Evolutionary conservation across 2,329 filamentous ascomycete genomes (phyloP).

Genomic region (Ophiostoma sp.): DNA sequence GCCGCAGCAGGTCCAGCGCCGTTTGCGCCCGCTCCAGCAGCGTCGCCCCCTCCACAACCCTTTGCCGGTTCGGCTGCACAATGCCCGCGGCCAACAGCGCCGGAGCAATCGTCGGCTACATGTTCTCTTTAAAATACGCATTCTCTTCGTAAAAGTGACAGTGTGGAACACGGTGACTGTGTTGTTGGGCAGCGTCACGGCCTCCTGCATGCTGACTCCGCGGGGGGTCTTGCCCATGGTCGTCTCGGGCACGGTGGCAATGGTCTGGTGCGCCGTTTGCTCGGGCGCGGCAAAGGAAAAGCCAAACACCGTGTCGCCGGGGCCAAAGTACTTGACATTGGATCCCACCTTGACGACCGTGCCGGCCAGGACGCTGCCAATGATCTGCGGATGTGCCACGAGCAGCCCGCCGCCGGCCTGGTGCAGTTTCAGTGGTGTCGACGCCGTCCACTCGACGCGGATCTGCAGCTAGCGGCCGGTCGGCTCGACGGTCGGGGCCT

Average conservation of each 20-base stretch:
- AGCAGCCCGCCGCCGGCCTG: conserved; percentile 56
- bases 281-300: conserved; percentile 14
- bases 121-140: not conserved
- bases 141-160: not conserved
- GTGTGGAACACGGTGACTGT: not conserved
- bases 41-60: not conserved
- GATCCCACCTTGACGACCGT: not conserved
- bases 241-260: conserved; percentile 18
- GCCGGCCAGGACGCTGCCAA: conserved; percentile 51
- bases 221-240: conserved; percentile 1
- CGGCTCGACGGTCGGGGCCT: conserved; percentile 34
- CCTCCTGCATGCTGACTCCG: not conserved
- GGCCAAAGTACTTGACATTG: conserved; percentile 3
- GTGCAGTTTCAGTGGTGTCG: conserved; percentile 58
- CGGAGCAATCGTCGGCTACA: not conserved
- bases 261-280: conserved; percentile 17
- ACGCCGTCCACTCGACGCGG: conserved; percentile 53
- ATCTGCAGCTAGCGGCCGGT: conserved; percentile 47
- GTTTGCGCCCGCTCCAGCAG: not conserved
- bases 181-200: not conserved
- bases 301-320: conserved; percentile 18
- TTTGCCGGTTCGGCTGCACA: not conserved
- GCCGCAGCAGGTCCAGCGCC: not conserved
- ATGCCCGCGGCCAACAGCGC: not conserved
- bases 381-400: conserved; percentile 43